Evolutionary conservation across 768 basidiomycete genomes (phyloP).

Genomic region (Botryobasidium botryosum): DNA sequence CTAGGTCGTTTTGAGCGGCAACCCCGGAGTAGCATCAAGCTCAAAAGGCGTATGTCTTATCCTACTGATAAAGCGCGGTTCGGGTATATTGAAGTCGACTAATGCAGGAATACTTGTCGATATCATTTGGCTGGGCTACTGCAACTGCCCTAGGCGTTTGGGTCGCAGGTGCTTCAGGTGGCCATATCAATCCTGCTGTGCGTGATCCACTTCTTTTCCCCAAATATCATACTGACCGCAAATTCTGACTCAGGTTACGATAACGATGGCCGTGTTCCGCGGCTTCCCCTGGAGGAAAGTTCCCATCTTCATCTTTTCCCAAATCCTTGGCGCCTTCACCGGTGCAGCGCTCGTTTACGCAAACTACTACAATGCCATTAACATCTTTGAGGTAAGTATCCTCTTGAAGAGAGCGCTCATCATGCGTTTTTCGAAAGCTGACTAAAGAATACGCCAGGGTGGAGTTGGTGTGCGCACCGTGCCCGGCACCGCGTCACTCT

Average conservation of each 20-base stretch:
- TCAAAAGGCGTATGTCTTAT: conserved; percentile 35
- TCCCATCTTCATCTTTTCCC: conserved; percentile 45
- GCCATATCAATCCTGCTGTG: conserved; percentile 11
- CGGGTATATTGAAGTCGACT: no score
- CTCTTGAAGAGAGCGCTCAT: no score
- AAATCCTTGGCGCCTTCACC: conserved; percentile 47
- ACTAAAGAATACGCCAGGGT: no score
- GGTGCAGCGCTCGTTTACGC: conserved; percentile 43
- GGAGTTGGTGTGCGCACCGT: conserved; percentile 19
- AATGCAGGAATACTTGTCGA: conserved; percentile 2
- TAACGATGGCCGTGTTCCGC: conserved; percentile 7
- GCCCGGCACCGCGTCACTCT: conserved; percentile 36
- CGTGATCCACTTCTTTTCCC: background rate
- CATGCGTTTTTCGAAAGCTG: no score
- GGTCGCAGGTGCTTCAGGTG: conserved; percentile 6
- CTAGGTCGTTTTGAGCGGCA: background rate
- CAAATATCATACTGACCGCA: background rate
- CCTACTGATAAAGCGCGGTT: background rate
- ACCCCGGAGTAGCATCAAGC: conserved; percentile 26
- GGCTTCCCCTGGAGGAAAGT: conserved; percentile 12
- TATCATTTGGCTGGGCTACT: conserved; percentile 10
- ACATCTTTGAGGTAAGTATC: conserved; percentile 40
- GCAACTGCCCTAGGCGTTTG: conserved; percentile 10
- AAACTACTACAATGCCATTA: conserved; percentile 45
- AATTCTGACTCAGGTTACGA: conserved; percentile 7